Conservation (phyloP, 1,284 basidiomycete genomes). For the Ganoderma sp. region DNA sequence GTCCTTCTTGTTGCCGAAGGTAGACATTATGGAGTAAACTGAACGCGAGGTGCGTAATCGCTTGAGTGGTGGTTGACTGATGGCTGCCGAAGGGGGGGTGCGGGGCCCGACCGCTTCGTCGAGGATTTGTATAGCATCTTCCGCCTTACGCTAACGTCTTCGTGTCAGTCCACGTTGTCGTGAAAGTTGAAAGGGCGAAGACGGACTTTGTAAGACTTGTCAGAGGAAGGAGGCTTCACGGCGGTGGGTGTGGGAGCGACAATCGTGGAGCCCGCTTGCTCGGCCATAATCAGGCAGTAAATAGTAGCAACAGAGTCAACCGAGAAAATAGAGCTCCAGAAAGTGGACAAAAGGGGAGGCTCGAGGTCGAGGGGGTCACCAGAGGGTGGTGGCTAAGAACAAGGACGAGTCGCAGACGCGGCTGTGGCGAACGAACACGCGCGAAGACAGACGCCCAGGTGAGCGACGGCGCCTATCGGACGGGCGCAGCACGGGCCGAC, state of each 20-base stretch:
- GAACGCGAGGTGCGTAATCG: conserved; percentile 59
- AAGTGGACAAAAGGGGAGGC: not conserved
- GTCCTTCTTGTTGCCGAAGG: conserved; percentile 71
- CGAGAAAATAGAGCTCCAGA: not conserved
- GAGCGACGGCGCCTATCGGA: conserved; percentile 5
- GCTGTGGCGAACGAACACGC: conserved; percentile 25
- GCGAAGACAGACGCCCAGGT: conserved; percentile 6
- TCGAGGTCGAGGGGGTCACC: conserved; percentile 2
- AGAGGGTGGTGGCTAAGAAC: conserved; percentile 24
- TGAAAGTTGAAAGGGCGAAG: conserved; percentile 10
- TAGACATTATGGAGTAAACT: conserved; percentile 74
- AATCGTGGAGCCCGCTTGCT: conserved; percentile 23
- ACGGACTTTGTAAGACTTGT: conserved; percentile 37
- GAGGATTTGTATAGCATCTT: conserved; percentile 70
- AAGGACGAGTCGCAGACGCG: conserved; percentile 10
- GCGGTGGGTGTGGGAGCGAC: conserved; percentile 22
- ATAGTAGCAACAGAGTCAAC: not conserved
- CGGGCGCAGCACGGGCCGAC: conserved; percentile 20
- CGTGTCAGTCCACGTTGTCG: conserved; percentile 30
- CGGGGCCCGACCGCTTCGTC: conserved; percentile 59
- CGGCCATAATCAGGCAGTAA: conserved; percentile 16
- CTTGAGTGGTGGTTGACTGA: conserved; percentile 56
- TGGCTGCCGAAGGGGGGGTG: conserved; percentile 44
- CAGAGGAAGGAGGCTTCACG: conserved; percentile 20
- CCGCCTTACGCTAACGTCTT: conserved; percentile 65